Percentiles rank a stretch among this genome's conserved stretches.
Conservation (phyloP, 192 early-diverging fungal species). For the Rhizophagus sp. region DNA sequence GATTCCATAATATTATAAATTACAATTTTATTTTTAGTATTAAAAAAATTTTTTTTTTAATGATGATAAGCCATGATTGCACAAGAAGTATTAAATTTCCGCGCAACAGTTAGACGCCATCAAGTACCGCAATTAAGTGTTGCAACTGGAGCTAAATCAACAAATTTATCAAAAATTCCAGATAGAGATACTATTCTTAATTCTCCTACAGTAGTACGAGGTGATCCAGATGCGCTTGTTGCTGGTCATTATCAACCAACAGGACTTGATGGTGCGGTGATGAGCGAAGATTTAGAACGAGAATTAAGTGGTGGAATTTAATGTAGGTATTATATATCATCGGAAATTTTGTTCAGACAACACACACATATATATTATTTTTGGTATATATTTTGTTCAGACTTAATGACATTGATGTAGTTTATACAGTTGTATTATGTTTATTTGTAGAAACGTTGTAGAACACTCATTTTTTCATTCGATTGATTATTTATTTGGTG, state of each 20-base stretch:
- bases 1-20: neutral
- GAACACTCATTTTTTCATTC: neutral
- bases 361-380: too few species aligned
- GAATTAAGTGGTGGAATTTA: constrained; percentile 13
- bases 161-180: constrained; percentile 25
- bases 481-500: neutral
- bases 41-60: neutral
- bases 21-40: neutral
- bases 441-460: neutral
- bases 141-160: neutral
- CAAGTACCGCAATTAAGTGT: constrained; percentile 16
- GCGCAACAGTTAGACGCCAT: constrained; percentile 22
- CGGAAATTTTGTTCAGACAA: too few species aligned
- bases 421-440: neutral
- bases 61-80: constrained; percentile 12
- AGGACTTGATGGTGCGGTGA: neutral
- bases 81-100: constrained; percentile 27
- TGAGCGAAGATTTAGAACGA: constrained; percentile 19
- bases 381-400: neutral
- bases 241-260: neutral
- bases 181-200: constrained; percentile 32
- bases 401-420: neutral
- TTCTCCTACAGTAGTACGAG: constrained; percentile 26
- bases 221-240: neutral
- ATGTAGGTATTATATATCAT: neutral